phyloP scores from a whole-genome alignment of 331 rosid species.

The Erythrophleum ivorense region DNA sequence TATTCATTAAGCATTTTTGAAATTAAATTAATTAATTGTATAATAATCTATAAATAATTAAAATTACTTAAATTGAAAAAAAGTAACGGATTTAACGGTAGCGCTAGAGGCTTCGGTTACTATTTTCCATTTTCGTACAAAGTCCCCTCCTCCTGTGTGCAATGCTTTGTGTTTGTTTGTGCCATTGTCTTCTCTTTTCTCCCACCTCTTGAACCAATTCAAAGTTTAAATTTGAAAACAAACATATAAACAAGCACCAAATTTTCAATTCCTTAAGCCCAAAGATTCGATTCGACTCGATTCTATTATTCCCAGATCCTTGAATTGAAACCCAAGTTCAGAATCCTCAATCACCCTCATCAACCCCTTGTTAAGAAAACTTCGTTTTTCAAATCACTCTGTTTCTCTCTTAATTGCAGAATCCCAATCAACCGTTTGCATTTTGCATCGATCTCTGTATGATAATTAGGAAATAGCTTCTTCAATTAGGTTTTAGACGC shows the following conservation, averaged over 20 bases:
- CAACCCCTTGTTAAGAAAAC: too few species aligned
- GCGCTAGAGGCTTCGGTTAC: background rate
- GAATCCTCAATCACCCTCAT: background rate
- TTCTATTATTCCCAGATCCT: background rate
- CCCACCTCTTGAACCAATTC: background rate
- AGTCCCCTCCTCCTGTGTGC: background rate
- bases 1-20: background rate
- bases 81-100: background rate
- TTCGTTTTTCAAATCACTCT: background rate
- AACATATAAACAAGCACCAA: conserved; percentile 2
- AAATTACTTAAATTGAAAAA: background rate
- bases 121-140: background rate
- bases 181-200: background rate
- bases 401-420: background rate
- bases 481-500: background rate
- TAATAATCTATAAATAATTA: background rate
- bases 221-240: background rate
- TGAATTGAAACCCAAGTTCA: background rate
- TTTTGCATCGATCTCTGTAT: background rate
- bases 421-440: background rate
- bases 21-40: background rate
- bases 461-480: background rate
- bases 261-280: conserved; percentile 10
- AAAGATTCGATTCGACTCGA: background rate
- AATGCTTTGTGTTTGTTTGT: background rate